Base-by-base conservation (phyloP, 1,284 basidiomycete genomes). In the Taiwanofungus camphoratus region DNA sequence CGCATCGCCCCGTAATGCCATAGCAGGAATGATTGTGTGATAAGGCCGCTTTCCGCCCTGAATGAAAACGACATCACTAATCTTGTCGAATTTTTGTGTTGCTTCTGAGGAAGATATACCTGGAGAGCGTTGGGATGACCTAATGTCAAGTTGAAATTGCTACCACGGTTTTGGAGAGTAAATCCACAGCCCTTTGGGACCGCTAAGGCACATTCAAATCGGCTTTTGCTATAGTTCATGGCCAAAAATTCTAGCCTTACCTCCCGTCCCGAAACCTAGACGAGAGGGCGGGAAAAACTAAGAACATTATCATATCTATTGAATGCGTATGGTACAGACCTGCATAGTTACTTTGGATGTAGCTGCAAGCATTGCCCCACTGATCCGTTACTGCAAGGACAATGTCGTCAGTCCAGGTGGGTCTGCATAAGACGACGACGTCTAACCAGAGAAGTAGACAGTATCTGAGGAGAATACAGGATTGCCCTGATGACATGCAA, bases 21-120 rank as follows among this genome's bases (percentile, higher is more conserved):
- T 78, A 1, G 89, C 91, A 5, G 95, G 94, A 50, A 95, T 94
- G 57, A 96, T 97, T 5, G 93, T 97, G 60, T 97, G 93, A 62
- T 94, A 96, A 2, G 93, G 92, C 13, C 92, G 74, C 68, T 96
- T 96, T 5, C 86, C 79, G 19, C 86, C 85, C 74, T 85, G 42
- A n/a, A n/a, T 29, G 26, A 29, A n/a, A n/a, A n/a, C n/a, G n/a
- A n/a, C n/a, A 29, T 29, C 26, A 29, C 9, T n/a, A 29, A 29
- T 29, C 26, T 8, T n/a, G n/a, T n/a, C 16, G 32, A 11, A 21
- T 9, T 41, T 31, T 15, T 29, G n/a, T n/a, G 18, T 18, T 33
- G 31, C 7, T 13, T 33, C 6, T 16, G 12, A 35, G 5, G 4
- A 15, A 20, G n/a, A 51, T 53, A 45, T 46, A 81, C 82, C 70